phyloP scores from a whole-genome alignment of 768 basidiomycete species.

The Obba rivulosa region DNA sequence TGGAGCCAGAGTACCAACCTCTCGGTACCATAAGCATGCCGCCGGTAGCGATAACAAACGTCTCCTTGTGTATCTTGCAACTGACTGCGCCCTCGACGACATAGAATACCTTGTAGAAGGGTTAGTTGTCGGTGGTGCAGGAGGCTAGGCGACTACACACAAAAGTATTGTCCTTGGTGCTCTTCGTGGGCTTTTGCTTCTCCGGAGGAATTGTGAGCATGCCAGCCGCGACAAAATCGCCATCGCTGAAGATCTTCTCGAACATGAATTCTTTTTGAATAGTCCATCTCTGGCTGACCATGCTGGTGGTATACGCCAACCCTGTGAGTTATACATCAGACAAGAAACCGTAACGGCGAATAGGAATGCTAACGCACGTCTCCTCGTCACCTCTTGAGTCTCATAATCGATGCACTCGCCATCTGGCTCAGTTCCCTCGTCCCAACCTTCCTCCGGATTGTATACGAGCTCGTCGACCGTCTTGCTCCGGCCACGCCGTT shows the following conservation, averaged over 20 bases:
- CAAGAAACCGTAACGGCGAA: not conserved
- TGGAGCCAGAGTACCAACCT: constrained; percentile 39
- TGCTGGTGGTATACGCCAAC: constrained; percentile 69
- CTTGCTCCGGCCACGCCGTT: constrained; percentile 33
- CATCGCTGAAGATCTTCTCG: constrained; percentile 90
- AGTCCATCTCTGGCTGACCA: constrained; percentile 58
- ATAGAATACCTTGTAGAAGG: constrained; percentile 55
- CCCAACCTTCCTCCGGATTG: constrained; percentile 70
- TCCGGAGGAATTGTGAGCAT: constrained; percentile 76
- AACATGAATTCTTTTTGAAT: constrained; percentile 72
- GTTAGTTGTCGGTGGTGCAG: constrained; percentile 20
- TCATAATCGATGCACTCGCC: constrained; percentile 68
- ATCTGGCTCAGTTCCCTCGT: constrained; percentile 63
- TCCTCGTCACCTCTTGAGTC: constrained; percentile 51
- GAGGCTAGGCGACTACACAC: constrained; percentile 32
- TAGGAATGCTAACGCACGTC: constrained; percentile 51
- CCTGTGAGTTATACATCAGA: constrained; percentile 36
- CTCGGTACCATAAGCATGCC: constrained; percentile 89
- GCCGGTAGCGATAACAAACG: constrained; percentile 72
- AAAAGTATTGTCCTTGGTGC: constrained; percentile 90
- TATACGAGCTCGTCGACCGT: constrained; percentile 32
- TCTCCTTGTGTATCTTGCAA: constrained; percentile 76
- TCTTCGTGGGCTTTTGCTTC: constrained; percentile 81
- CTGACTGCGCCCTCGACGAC: constrained; percentile 87
- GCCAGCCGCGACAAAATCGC: constrained; percentile 87